phyloP scores from a whole-genome alignment of 345 rosid species.

The Acer yangbiense region DNA sequence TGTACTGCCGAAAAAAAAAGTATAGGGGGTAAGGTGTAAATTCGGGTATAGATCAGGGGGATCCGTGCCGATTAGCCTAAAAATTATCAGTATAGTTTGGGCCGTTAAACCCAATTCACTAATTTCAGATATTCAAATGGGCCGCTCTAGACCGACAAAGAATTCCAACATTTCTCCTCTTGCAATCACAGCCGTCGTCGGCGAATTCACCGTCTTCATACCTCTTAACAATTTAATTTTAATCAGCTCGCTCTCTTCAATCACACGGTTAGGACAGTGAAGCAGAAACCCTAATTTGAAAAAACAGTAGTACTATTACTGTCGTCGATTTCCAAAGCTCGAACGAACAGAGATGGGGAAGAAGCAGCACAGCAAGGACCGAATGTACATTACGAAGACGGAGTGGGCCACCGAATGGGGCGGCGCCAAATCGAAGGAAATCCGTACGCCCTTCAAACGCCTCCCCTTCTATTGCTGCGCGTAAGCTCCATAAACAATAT shows the following conservation, averaged over 20 bases:
- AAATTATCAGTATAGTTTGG: too few species aligned
- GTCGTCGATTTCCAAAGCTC: neutral
- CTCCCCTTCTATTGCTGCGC: slow-evolving; percentile 99
- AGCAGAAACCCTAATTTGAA: slow-evolving; percentile 5
- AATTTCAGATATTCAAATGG: neutral
- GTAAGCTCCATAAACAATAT: slow-evolving; percentile 36
- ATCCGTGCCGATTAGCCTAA: too few species aligned
- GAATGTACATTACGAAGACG: slow-evolving; percentile 94
- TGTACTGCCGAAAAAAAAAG: too few species aligned
- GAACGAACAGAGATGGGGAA: slow-evolving; percentile 65
- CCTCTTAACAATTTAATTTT: neutral
- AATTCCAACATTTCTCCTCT: neutral
- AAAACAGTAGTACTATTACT: neutral
- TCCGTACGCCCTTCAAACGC: slow-evolving; percentile 77
- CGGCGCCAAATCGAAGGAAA: slow-evolving; percentile 88
- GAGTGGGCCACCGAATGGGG: slow-evolving; percentile 99
- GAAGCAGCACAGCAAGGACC: slow-evolving; percentile 96
- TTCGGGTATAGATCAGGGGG: too few species aligned
- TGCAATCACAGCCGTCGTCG: neutral
- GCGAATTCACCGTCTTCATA: neutral
- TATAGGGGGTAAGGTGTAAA: too few species aligned
- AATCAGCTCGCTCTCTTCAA: neutral
- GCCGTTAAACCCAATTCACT: too few species aligned
- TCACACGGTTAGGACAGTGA: neutral
- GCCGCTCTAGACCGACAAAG: neutral